Base-by-base conservation (phyloP, 768 basidiomycete genomes). In the Leccinum subgranulosum region DNA sequence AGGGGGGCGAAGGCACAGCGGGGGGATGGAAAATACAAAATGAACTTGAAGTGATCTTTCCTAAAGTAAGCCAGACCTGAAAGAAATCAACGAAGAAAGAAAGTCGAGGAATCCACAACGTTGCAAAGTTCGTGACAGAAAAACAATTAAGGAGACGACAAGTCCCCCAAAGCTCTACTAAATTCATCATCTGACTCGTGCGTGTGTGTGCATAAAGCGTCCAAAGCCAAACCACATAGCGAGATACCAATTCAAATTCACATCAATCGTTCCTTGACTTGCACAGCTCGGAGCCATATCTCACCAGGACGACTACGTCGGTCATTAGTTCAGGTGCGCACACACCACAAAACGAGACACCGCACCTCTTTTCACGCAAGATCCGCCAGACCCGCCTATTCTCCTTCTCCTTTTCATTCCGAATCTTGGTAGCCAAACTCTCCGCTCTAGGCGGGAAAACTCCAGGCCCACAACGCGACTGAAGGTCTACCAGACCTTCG, bases 401-500 rank as follows among this genome's bases (percentile, higher is more conserved):
- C 23, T 80, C 82, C 56, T 72, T 72, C 17, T 75, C 74, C 27
- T 73, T 77, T 49, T 71, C 75, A 23, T 70, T 72, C 31, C 73
- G 67, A 50, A 66, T 67, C 67, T 74, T 63, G 71, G 72, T 64
- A 4, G 60, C 62, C 0, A 73, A 54, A 0, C 72, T 75, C 48
- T 76, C 73, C 9, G 80, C 79, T 45, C 85, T 75, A 0, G 84
- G 83, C 29, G 89, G 86, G 66, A 88, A 88, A 10, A 77, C 83
- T 0, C 83, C 82, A 8, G 80, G 80, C 1, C 87, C 82, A 71
- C 90, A 91, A 4, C 91, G 81, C 50, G 78, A 80, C 62, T 88
- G 87, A 59, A 94, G 76, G 71, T 93, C 92, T 19, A 81, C 83
- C 25, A 92, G 79, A 10, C 88, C 85, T 66, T 94, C 92, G 67